These are phyloP conservation scores for Suillus americanus DNA, from an alignment of 768 basidiomycete species.

Conservation along the genomic window DNA sequence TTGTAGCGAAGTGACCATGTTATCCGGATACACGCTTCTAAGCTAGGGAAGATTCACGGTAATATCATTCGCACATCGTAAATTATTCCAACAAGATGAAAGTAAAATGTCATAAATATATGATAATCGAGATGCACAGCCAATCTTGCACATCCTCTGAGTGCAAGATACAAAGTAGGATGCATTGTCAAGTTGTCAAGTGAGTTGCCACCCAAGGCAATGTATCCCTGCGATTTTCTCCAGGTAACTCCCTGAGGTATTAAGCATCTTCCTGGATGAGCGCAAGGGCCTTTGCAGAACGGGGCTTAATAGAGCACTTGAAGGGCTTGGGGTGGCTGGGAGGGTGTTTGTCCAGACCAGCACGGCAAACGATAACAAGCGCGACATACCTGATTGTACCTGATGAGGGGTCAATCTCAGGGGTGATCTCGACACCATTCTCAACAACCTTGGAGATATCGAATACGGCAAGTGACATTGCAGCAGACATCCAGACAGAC, in stretches of 20 bases:
- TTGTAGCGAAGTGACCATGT: not conserved
- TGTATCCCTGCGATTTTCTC: not conserved
- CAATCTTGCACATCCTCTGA: not conserved
- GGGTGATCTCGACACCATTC: constrained; percentile 43
- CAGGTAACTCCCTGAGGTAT: not conserved
- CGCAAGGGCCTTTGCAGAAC: constrained; percentile 47
- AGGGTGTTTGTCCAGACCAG: not conserved
- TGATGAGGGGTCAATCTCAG: constrained; percentile 50
- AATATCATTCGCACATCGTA: not conserved
- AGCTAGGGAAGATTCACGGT: not conserved
- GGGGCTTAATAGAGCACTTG: constrained; percentile 52
- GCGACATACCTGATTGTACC: constrained; percentile 52
- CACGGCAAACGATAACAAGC: too few species aligned
- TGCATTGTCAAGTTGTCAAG: not conserved
- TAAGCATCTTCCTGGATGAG: constrained; percentile 43
- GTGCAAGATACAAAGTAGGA: not conserved
- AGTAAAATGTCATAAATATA: not conserved
- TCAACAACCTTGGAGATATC: constrained; percentile 38
- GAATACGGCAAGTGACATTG: constrained; percentile 42
- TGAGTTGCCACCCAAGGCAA: not conserved
- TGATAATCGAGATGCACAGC: not conserved
- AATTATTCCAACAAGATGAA: constrained; percentile 2
- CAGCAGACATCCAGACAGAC: constrained; percentile 38
- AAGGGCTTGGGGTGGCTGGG: constrained; percentile 24
- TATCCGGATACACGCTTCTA: not conserved